Base-by-base conservation (phyloP, 108 stramenopile genomes). In the Cylindrotheca closterium region DNA sequence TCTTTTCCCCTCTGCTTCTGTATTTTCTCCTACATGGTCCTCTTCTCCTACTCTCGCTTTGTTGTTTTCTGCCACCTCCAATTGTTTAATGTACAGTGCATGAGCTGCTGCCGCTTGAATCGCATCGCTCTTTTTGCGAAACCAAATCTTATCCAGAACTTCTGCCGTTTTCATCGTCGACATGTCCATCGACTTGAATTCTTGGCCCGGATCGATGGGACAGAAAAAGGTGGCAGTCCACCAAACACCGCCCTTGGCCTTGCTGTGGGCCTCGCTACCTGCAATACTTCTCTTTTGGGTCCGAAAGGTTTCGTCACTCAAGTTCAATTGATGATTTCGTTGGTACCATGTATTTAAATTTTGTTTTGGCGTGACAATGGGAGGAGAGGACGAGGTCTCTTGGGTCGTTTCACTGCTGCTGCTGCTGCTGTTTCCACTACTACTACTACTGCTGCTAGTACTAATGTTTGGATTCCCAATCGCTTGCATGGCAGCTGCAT, bases 81-180 rank as follows among this genome's bases (percentile, higher is more conserved):
- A 61, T 31, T 63, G 21, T 19, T 70, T 73, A n/a, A 31, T 48
- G 45, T 68, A 65, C 45, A 81, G 27, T 1, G 68, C 75, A 1
- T 55, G 61, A 17, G 62, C 75, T 2, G 70, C 59, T 21, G 80
- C 75, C 5, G 80, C 80, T 19, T 73, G 68, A 25, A 73, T 47
- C 18, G 80, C 67, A n/a, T 59, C 46, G 3, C 51, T 42, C 50
- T 67, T 71, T 34, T 51, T 50, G 12, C 60, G 67, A 61, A 77
- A 81, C 59, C 53, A 76, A 28, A 60, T 19, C 2, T 29, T 32
- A 12, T 60, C 65, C 30, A 25, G 52, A 15, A 48, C 34, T 22
- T 32, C 3, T 12, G 31, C 42, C 25, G 12, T 46, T 22, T 34
- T 55, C 47, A 23, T 32, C 28, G 2, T 47, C 27, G 1, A 58